Evolutionary conservation across 352 stramenopile species (phyloP), one percentile per base, ranked within the genome.

Genomic region (Achlya hypogyna): DNA sequence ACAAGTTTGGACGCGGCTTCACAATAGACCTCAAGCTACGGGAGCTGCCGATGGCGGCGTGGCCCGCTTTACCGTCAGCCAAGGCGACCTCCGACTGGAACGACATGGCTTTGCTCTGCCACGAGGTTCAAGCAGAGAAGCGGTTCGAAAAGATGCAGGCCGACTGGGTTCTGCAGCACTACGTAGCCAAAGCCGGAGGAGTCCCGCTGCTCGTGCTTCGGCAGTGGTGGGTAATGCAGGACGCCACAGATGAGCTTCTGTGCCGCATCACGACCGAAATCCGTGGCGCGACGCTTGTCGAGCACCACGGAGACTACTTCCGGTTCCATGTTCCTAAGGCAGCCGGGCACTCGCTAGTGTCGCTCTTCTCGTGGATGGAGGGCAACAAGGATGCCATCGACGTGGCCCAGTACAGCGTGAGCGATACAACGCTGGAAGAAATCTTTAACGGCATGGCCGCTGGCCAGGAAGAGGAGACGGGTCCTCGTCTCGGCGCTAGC

Each of bases 1-100:
- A 84, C 54, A 97, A 97, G 65, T 99, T 98, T 71, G 97, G 96
- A 12, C 79, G 88, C 60, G 96, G 95, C 0, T 98, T 93, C 73
- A 91, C 96, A 23, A 76, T 98, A 14, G 88, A 97, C 47, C 76
- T 88, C 2, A 88, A 86, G 43, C 62, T 91, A 2, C 58, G 65
- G 6, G 70, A 81, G 23, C 79, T 76, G 14, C 52, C 71, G 38
- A 18, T 58, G 29, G 23, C 72, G 4, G 65, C 53, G 49, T 53
- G 23, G 69, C 49, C 40, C 10, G 18, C 14, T 63, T 42, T 62
- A 10, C 23, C 2, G 43, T 38, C 20, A 74, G 20, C 31, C 4
- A 75, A 78, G 25, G 72, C 71, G 5, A 12, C 53, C 1, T 22
- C 43, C 28, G 47, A 23, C 2, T 27, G 16, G 6, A 69, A 69